Evolutionary conservation across 805 yeast genomes (phyloP).

Genomic region (Candida rishiriensis): DNA sequence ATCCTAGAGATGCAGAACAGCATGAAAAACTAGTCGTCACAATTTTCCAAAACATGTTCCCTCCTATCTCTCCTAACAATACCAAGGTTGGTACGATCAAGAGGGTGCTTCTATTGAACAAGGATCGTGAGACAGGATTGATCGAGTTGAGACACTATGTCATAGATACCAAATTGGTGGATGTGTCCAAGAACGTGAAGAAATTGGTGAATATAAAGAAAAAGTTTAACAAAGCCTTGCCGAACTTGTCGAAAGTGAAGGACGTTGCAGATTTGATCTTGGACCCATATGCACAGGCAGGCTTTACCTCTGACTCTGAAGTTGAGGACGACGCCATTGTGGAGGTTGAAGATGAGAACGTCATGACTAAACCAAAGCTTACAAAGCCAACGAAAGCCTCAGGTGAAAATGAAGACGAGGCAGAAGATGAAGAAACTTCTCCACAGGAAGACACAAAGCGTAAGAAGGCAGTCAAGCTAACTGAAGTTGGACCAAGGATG

Average conservation of each 20-base stretch:
- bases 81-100: constrained; percentile 71
- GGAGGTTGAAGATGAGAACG: constrained; percentile 39
- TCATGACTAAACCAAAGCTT: constrained; percentile 18
- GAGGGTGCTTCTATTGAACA: constrained; percentile 80
- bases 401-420: constrained; percentile 12
- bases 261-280: constrained; percentile 82
- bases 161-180: constrained; percentile 81
- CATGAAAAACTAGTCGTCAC: constrained; percentile 83
- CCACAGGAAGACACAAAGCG: constrained; percentile 25
- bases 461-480: constrained; percentile 85
- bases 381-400: constrained; percentile 14
- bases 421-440: not conserved
- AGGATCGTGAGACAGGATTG: constrained; percentile 61
- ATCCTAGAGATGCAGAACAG: constrained; percentile 56
- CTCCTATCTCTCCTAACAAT: constrained; percentile 83
- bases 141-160: constrained; percentile 88
- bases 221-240: constrained; percentile 58
- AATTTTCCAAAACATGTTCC: constrained; percentile 92
- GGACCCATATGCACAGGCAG: constrained; percentile 75
- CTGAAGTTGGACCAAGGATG: constrained; percentile 91
- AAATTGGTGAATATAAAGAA: constrained; percentile 61
- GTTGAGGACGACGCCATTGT: constrained; percentile 87
- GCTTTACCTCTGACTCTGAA: constrained; percentile 87
- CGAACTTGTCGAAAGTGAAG: constrained; percentile 58
- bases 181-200: constrained; percentile 67